These are phyloP conservation scores for Metschnikowia bowlesiae DNA, from an alignment of 805 yeast genomes.

Conservation along the genomic window DNA sequence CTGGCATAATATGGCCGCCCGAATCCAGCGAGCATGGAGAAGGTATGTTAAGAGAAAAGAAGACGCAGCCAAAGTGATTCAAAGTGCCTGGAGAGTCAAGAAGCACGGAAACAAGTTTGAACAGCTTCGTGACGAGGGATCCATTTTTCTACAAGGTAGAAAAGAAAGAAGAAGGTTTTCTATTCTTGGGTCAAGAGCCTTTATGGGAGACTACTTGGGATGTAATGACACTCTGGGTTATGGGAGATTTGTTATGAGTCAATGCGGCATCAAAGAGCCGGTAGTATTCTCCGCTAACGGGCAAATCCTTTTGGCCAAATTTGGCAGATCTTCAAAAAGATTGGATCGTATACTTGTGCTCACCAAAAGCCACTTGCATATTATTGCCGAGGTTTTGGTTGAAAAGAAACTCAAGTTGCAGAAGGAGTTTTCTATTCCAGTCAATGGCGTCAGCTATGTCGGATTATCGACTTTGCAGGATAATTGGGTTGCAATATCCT, in stretches of 20 bases:
- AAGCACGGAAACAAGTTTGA: constrained; percentile 79
- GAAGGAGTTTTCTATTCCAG: constrained; percentile 60
- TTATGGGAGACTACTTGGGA: constrained; percentile 89
- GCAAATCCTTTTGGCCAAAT: constrained; percentile 75
- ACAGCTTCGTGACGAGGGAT: constrained; percentile 82
- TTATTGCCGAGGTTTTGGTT: constrained; percentile 68
- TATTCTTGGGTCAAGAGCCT: constrained; percentile 80
- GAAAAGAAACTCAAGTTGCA: constrained; percentile 53
- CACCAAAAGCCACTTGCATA: constrained; percentile 57
- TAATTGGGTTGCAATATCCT: constrained; percentile 81
- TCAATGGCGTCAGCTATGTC: constrained; percentile 55
- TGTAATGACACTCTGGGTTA: constrained; percentile 67
- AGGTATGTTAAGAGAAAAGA: constrained; percentile 72
- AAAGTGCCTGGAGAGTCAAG: constrained; percentile 76
- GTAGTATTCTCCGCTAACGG: constrained; percentile 80
- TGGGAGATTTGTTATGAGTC: constrained; percentile 71
- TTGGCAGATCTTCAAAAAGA: constrained; percentile 87
- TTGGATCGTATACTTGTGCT: constrained; percentile 68
- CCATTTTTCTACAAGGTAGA: constrained; percentile 59
- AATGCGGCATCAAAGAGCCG: constrained; percentile 63
- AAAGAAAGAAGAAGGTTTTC: constrained; percentile 91
- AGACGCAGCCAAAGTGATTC: constrained; percentile 80
- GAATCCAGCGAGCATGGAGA: constrained; percentile 97
- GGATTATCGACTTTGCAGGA: constrained; percentile 77
- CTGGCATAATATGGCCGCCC: constrained; percentile 97